Base-by-base conservation (phyloP, 495 filamentous ascomycete species). In the Annulohypoxylon stygium region DNA sequence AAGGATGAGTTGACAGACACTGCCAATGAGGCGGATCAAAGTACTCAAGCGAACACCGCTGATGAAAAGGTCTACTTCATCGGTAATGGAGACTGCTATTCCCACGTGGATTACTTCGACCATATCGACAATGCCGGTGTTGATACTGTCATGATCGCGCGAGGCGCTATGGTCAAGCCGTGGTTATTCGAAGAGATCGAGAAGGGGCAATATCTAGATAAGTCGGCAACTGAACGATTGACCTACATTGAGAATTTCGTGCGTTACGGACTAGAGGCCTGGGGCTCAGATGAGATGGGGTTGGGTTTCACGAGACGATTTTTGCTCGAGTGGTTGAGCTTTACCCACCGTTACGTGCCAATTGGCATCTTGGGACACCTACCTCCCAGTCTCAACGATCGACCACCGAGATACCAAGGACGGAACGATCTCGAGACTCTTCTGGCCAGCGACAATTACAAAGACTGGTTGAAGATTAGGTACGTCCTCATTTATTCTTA, bases 391-490 rank as follows among this genome's bases (percentile, higher is more conserved):
- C 86, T 99, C 55, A 91, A 98, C 61, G 95, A 99, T 78, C 84
- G 96, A 45, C 92, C 96, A 39, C 95, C 95, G 47, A 87, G 88
- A 47, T 99, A 89, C 78, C 88, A 84, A 73, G 94, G 95, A 5
- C 85, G 96, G 61, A 91, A 94, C 81, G 96, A 98, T 43, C 75
- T 98, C 81, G 96, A 99, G 87, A 97, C 93, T 50, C 82, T 99
- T 70, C 82, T 99, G 81, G 90, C 88, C 9, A 97, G 94, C 82
- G 88, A 88, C 41, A 91, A 98, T 80, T 97, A 97, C 81, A 92
- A 90, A 83, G 96, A 99, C 81, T 99, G 96, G 96, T 93, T 99
- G 75, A 98, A 97, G 86, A 97, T 99, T 77, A 96, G 92, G 94
- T 97, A 87, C 80, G 90, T 83, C 70, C 67, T 34, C 62, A 30